phyloP scores from a whole-genome alignment of 225 moss, liverwort and hornwort species.

The Sphagnum contortum region DNA sequence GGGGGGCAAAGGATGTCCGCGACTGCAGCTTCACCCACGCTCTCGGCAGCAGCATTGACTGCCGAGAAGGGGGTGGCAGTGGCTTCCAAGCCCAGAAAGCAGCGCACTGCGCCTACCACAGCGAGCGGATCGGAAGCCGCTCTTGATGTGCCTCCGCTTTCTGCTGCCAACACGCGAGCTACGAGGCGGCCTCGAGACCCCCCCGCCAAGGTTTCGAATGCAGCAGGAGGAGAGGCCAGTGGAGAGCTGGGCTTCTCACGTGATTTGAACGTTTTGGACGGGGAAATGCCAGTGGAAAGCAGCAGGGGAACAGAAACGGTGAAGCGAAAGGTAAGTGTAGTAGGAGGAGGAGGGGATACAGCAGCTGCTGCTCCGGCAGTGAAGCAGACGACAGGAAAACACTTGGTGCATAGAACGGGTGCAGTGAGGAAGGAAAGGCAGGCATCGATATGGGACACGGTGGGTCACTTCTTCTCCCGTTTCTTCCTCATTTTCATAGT shows the following conservation, averaged over 20 bases:
- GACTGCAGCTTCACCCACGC: conserved; percentile 29
- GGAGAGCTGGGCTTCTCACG: conserved; percentile 27
- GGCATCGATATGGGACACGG: conserved; percentile 51
- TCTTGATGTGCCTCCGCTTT: background rate
- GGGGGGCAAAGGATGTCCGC: conserved; percentile 21
- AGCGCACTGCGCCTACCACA: conserved; percentile 19
- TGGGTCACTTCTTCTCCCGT: conserved; percentile 68
- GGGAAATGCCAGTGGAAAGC: conserved; percentile 20
- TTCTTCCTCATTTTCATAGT: conserved; percentile 61
- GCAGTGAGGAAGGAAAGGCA: conserved; percentile 21
- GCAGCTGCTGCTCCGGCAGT: conserved; percentile 18
- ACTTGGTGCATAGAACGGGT: conserved; percentile 6
- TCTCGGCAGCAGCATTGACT: conserved; percentile 14
- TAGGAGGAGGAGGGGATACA: conserved; percentile 4
- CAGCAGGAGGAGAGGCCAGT: conserved; percentile 14
- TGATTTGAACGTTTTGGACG: conserved; percentile 30
- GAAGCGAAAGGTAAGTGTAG: conserved; percentile 18
- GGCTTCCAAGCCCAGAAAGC: conserved; percentile 33
- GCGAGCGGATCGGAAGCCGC: conserved; percentile 22
- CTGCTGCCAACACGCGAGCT: conserved; percentile 14
- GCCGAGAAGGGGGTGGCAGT: conserved; percentile 22
- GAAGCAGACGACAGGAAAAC: conserved; percentile 28
- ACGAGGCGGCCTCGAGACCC: conserved; percentile 35
- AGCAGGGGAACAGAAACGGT: conserved; percentile 5
- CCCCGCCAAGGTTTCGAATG: conserved; percentile 1